A percentile compares a stretch with the other conserved stretches of the same genome.
phyloP scores from a whole-genome alignment of 129 eudicot species.

The Kitagawia praeruptora region DNA sequence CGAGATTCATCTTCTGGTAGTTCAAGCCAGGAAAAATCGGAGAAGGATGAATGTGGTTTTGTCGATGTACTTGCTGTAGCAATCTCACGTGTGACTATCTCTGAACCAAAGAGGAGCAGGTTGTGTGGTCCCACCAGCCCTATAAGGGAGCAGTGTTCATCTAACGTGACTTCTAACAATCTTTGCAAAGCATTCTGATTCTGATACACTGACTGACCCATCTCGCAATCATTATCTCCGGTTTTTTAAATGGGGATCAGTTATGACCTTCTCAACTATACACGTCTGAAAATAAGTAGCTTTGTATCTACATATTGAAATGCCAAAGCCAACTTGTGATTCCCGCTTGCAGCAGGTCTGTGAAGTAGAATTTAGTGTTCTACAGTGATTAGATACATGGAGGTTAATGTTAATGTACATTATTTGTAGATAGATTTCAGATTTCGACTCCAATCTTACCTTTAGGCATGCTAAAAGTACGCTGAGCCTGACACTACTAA shows the following conservation, averaged over 20 bases:
- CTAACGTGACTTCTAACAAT: conserved; percentile 58
- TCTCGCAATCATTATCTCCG: background rate
- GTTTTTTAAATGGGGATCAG: conserved; percentile 20
- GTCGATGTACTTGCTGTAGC: conserved; percentile 82
- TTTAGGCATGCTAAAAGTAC: background rate
- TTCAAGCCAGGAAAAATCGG: conserved; percentile 25
- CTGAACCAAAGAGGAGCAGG: conserved; percentile 82
- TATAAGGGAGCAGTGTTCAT: conserved; percentile 64
- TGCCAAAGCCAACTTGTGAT: background rate
- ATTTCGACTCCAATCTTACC: background rate
- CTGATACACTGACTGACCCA: conserved; percentile 20
- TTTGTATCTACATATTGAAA: background rate
- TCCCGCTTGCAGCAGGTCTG: background rate
- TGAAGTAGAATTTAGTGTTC: background rate
- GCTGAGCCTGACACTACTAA: background rate
- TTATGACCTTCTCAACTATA: conserved; percentile 5
- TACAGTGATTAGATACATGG: background rate
- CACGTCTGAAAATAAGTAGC: background rate
- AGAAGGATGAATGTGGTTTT: conserved; percentile 54
- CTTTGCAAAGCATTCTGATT: conserved; percentile 85
- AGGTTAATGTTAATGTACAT: background rate
- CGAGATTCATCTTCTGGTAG: conserved; percentile 23
- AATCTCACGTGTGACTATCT: conserved; percentile 68
- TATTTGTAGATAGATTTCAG: background rate
- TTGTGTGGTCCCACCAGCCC: conserved; percentile 63